Base-by-base conservation (phyloP, 768 basidiomycete species). In the Termitomyces sp. region DNA sequence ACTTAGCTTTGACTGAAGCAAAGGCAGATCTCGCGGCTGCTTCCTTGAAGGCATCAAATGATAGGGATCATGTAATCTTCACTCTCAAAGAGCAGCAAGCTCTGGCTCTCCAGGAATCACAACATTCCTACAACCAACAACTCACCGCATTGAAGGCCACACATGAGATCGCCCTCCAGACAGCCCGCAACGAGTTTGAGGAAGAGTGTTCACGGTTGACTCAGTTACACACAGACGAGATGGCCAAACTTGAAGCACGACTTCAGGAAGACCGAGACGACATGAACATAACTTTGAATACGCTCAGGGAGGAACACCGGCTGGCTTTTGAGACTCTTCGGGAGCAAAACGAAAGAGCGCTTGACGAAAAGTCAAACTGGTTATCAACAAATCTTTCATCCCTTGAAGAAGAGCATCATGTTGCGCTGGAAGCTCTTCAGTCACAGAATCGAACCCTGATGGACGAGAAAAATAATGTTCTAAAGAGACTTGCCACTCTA, bases 21-120 rank as follows among this genome's bases (percentile, higher is more conserved):
- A 78, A 78, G 68, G 77, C 78, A 50, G 79, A 79, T 56, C 71
- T 69, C 26, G 66, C 71, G 3, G 67, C 77, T 36, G 67, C 71
- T 24, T 67, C 52, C 60, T 57, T 63, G 68, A 58, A 71, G 70
- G 66, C 68, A 72, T 54, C 77, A 66, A 60, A 73, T 72, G 81
- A 85, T 46, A 66, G 79, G 54, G 84, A 85, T 50, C 72, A 75
- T 2, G 71, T 79, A 1, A 64, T 83, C 11, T 74, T 71, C 45
- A 63, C 69, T 28, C 71, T 83, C 32, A 78, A 80, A 66, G 80
- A 83, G 65, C 80, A 84, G 60, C 84, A 90, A 52, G 76, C 79
- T 5, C 62, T 68, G 1, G 69, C 82, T 43, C 72, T 92, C 8
- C 71, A 77, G 52, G 82, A 85, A 56, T 63, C 87, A 35, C 79